Evolutionary conservation across 306 rosid species (phyloP).

Genomic region (Quercus alba): DNA sequence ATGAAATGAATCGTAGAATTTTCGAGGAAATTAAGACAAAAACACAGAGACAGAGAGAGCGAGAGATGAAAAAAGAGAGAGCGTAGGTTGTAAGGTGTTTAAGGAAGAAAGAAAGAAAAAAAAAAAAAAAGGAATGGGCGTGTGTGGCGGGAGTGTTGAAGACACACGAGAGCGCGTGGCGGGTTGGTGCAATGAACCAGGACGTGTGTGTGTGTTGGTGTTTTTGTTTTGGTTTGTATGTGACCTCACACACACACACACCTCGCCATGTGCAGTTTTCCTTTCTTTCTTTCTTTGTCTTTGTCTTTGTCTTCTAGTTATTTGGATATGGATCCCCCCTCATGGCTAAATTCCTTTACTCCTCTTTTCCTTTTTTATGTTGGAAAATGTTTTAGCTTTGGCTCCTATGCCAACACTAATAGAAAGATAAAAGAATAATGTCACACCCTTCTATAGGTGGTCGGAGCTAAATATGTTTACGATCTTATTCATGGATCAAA

Average conservation of each 20-base stretch:
- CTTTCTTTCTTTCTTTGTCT: background rate
- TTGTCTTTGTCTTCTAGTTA: background rate
- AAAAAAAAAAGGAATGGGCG: background rate
- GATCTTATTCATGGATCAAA: too few relatives aligned
- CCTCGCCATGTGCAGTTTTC: slow-evolving; percentile 31
- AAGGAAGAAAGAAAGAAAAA: background rate
- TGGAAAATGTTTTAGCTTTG: too few relatives aligned
- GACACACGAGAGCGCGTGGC: slow-evolving; percentile 53
- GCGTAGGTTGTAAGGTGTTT: background rate
- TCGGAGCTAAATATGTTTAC: too few relatives aligned
- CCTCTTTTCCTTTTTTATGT: too few relatives aligned
- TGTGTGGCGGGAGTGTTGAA: slow-evolving; percentile 48
- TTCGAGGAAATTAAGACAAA: slow-evolving; percentile 1
- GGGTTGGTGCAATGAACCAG: background rate
- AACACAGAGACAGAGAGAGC: slow-evolving; percentile 23
- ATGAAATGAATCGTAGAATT: slow-evolving; percentile 9
- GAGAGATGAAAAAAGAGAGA: background rate
- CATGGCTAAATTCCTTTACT: too few relatives aligned
- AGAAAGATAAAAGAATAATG: too few relatives aligned
- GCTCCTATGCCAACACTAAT: too few relatives aligned
- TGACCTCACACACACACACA: background rate
- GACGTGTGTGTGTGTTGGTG: slow-evolving; percentile 12
- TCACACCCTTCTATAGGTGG: too few relatives aligned
- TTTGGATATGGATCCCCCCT: too few relatives aligned
- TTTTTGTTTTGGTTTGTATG: too few relatives aligned